Base-by-base conservation (phyloP, 208 protist genomes). In the Trypanosoma platydactyli region DNA sequence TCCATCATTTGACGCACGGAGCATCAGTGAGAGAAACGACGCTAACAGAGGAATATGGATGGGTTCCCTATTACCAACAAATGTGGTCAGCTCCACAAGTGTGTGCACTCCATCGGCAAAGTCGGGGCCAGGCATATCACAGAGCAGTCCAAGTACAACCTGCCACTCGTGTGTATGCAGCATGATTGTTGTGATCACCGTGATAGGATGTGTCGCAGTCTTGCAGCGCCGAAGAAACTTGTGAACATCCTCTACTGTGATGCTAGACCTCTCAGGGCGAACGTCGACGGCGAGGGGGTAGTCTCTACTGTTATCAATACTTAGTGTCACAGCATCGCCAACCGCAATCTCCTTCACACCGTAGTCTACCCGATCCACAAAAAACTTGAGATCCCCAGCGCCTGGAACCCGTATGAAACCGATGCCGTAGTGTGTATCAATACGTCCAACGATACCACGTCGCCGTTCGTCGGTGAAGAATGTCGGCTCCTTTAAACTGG, bases 201-300 rank as follows among this genome's bases (percentile, higher is more conserved):
- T 50, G n/a, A 96, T 88, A 0, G 88, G 87, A 55, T 77, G 70
- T 12, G 73, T 74, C 1, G 77, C 62, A 5, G 57, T 38, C 25
- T 79, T 77, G 71, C 87, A 96, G 46, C 78, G 79, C 15, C 82
- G 50, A 22, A 96, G 27, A 71, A 96, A 94, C 68, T 79, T 71
- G 5, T 66, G 51, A 3, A 85, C 79, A 64, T 96, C 88, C 15
- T 86, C 84, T 15, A 76, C 41, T 15, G 80, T 84, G 20, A 96
- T 71, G 42, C 76, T 72, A 5, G 75, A 63, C 33, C 68, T 79
- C 71, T 92, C 85, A 15, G 82, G 87, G 1, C 86, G 86, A 38
- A 96, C 80, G 55, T 96, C 91, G 5, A 88, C 75, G 25, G 84
- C 91, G 41, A 93, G 66, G 13, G 86, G 86, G 53, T 89, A 93